These are phyloP conservation scores for Cucumis melo DNA, from an alignment of 306 rosid species.

Conservation along the genomic window DNA sequence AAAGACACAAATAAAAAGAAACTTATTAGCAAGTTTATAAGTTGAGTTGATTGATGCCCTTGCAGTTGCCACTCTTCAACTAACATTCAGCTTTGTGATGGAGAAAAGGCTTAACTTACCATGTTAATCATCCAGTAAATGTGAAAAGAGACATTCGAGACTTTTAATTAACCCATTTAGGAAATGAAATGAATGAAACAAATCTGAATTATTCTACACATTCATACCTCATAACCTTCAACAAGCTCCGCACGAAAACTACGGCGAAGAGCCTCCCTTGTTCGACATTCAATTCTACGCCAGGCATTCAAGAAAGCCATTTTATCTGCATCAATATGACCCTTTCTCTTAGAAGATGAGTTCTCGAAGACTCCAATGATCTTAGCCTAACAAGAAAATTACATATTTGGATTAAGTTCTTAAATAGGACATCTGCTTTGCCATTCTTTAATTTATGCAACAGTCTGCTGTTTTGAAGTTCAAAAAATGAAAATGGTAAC, in stretches of 20 bases:
- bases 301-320: slow-evolving; percentile 40
- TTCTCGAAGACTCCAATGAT: slow-evolving; percentile 38
- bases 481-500: background rate
- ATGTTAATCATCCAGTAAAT: background rate
- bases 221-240: slow-evolving; percentile 67
- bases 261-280: slow-evolving; percentile 90
- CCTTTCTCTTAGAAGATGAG: slow-evolving; percentile 36
- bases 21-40: background rate
- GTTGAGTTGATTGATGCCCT: background rate
- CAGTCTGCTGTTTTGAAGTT: background rate
- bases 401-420: background rate
- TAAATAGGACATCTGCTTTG: background rate
- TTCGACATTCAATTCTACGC: slow-evolving; percentile 55
- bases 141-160: background rate
- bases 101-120: background rate
- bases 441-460: background rate
- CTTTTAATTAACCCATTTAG: background rate
- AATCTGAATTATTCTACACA: background rate
- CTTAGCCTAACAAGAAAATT: slow-evolving; percentile 37
- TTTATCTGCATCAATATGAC: slow-evolving; percentile 46
- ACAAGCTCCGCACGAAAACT: slow-evolving; percentile 57
- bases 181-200: background rate
- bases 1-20: background rate
- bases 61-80: background rate
- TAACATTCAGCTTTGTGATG: background rate